These are phyloP conservation scores for Groenewaldozyma sp. DNA, from an alignment of 1,139 yeast genomes.

Conservation along the genomic window DNA sequence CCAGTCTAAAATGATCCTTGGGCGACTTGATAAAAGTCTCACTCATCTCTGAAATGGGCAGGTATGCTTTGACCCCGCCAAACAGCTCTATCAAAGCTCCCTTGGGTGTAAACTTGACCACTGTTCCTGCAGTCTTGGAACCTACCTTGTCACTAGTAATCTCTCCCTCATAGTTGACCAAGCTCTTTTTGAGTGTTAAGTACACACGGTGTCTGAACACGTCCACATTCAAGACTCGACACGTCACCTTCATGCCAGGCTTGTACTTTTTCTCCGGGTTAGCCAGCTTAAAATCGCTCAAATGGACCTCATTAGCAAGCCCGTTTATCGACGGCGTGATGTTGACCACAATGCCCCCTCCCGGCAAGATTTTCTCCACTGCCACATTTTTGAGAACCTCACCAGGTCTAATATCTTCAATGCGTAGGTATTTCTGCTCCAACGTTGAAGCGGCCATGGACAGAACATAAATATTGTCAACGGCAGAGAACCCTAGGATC, in stretches of 20 bases:
- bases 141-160: constrained; percentile 44
- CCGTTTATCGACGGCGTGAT: constrained; percentile 65
- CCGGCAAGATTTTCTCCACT: constrained; percentile 5
- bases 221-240: constrained; percentile 38
- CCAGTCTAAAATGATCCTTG: constrained; percentile 66
- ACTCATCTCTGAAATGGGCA: constrained; percentile 82
- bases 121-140: constrained; percentile 61
- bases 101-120: constrained; percentile 57
- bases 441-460: constrained; percentile 61
- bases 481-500: constrained; percentile 55
- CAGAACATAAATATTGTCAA: constrained; percentile 59
- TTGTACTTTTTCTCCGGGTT: constrained; percentile 91
- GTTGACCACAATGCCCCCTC: constrained; percentile 30
- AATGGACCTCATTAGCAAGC: constrained; percentile 62
- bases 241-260: constrained; percentile 70
- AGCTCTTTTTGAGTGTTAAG: constrained; percentile 73
- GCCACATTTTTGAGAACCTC: constrained; percentile 37
- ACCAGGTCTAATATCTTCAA: constrained; percentile 71
- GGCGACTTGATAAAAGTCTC: constrained; percentile 78
- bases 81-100: constrained; percentile 85
- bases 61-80: constrained; percentile 65
- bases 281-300: constrained; percentile 74
- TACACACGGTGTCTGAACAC: constrained; percentile 37
- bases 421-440: constrained; percentile 53
- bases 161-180: constrained; percentile 59